Evolutionary conservation across 2,329 filamentous ascomycete genomes (phyloP), one percentile per base, ranked within the genome.

Genomic region (Fusarium proliferatum): DNA sequence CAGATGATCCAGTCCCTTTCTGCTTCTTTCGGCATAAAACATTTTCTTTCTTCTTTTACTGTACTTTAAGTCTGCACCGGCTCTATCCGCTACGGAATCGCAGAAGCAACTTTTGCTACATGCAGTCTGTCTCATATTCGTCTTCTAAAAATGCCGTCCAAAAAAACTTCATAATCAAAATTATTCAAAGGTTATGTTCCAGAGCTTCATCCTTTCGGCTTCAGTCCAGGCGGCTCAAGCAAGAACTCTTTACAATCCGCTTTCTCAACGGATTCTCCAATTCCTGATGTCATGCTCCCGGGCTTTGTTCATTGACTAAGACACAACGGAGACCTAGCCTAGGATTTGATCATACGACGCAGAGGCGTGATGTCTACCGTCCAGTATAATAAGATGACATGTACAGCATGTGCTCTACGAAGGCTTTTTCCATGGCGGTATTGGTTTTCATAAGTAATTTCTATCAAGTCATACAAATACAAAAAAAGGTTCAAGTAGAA

Each of bases 31-130:
- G 6, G 2, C 9, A 17, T 9, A 2, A 39, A 28, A 0, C 2
- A 4, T 28, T 21, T 4, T 13, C 17, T n/a, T n/a, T 1, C 10
- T 28, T 53, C 17, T 28, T 38, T 21, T 2, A 16, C n/a, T 11
- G 2, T 2, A 26, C 6, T 3, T 3, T 1, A 10, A 10, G 6
- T 36, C 1, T 21, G 2, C 5, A 7, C n/a, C 11, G 5, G 7
- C 5, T 19, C 21, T 26, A 13, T 13, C 16, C 2, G 6, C 6
- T 21, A 1, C 5, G 9, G n/a, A 15, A 48, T 48, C 4, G 15
- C 13, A 15, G 11, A n/a, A n/a, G 13, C 13, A 11, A 19, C 48
- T 33, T 13, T 51, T 51, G 17, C 28, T 4, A 6, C 5, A 16
- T 33, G 9, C 10, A 16, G 2, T 15, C 5, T 23, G 6, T 6